Evolutionary conservation across 805 yeast genomes (phyloP).

Genomic region (Yamadazyma kitorensis): DNA sequence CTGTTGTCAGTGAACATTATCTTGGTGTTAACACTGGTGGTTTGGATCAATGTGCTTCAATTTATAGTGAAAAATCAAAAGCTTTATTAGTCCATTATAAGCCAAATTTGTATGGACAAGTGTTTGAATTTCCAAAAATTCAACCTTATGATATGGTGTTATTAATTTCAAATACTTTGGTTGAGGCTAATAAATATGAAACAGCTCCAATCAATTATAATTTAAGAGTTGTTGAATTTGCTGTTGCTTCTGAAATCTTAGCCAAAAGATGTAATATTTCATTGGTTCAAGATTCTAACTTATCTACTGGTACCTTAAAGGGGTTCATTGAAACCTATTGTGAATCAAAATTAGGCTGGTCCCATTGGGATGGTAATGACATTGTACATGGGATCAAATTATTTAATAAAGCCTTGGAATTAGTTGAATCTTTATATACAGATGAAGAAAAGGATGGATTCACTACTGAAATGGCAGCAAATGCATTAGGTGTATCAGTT

Average conservation of each 20-base stretch:
- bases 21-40: slow-evolving; percentile 80
- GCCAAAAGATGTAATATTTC: slow-evolving; percentile 46
- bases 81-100: slow-evolving; percentile 60
- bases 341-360: slow-evolving; percentile 24
- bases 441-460: slow-evolving; percentile 41
- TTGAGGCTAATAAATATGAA: slow-evolving; percentile 61
- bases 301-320: slow-evolving; percentile 56
- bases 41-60: slow-evolving; percentile 73
- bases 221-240: slow-evolving; percentile 68
- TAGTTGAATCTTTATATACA: slow-evolving; percentile 43
- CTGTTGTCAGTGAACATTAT: slow-evolving; percentile 65
- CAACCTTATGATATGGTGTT: slow-evolving; percentile 45
- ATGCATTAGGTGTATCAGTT: slow-evolving; percentile 36
- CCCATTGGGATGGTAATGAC: slow-evolving; percentile 45
- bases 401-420: slow-evolving; percentile 37
- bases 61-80: slow-evolving; percentile 58
- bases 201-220: slow-evolving; percentile 71
- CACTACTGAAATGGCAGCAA: slow-evolving; percentile 47
- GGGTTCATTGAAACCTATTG: slow-evolving; percentile 59
- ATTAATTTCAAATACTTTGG: slow-evolving; percentile 62
- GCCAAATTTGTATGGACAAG: slow-evolving; percentile 54
- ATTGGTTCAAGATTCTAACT: slow-evolving; percentile 49
- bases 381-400: slow-evolving; percentile 40
- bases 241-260: slow-evolving; percentile 60
- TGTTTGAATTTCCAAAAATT: slow-evolving; percentile 51